phyloP scores from a whole-genome alignment of 768 basidiomycete genomes.

The Suillus alpinus region DNA sequence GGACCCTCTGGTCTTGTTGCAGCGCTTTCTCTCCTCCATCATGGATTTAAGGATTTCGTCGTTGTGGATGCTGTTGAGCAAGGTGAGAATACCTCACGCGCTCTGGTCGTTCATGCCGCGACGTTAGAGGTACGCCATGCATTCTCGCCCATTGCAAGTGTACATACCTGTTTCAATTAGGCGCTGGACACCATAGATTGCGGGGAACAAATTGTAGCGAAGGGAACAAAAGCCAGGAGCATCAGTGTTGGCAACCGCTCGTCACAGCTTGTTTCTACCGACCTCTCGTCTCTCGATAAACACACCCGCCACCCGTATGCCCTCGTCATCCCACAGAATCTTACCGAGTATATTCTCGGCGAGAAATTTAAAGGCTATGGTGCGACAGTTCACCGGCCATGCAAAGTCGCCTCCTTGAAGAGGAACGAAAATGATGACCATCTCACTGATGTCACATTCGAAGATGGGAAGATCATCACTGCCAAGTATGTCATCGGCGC shows the following conservation, averaged over 20 bases:
- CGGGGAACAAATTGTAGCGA: slow-evolving; percentile 35
- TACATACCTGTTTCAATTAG: slow-evolving; percentile 30
- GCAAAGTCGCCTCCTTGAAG: slow-evolving; percentile 39
- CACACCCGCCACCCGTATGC: slow-evolving; percentile 45
- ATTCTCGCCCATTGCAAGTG: slow-evolving; percentile 5
- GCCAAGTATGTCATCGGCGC: slow-evolving; percentile 50
- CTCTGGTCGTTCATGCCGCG: slow-evolving; percentile 47
- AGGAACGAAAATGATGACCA: slow-evolving; percentile 24
- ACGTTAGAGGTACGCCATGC: slow-evolving; percentile 44
- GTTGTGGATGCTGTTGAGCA: slow-evolving; percentile 39
- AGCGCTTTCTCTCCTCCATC: slow-evolving; percentile 41
- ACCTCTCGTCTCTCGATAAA: slow-evolving; percentile 34
- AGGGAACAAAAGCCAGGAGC: slow-evolving; percentile 31
- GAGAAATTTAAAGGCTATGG: slow-evolving; percentile 31
- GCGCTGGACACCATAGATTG: slow-evolving; percentile 44
- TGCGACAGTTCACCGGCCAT: slow-evolving; percentile 34
- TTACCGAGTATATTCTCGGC: slow-evolving; percentile 41
- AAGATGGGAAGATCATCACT: slow-evolving; percentile 41
- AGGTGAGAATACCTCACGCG: slow-evolving; percentile 41
- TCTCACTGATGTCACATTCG: slow-evolving; percentile 42
- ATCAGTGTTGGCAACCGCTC: slow-evolving; percentile 32
- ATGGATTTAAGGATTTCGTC: slow-evolving; percentile 40
- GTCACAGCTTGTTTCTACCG: slow-evolving; percentile 21
- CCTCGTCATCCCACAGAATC: slow-evolving; percentile 41
- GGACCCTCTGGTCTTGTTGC: slow-evolving; percentile 43